A percentile compares a stretch with the other conserved stretches of the same genome.
phyloP scores from a whole-genome alignment of 768 basidiomycete genomes.

The Auricularia sp. region DNA sequence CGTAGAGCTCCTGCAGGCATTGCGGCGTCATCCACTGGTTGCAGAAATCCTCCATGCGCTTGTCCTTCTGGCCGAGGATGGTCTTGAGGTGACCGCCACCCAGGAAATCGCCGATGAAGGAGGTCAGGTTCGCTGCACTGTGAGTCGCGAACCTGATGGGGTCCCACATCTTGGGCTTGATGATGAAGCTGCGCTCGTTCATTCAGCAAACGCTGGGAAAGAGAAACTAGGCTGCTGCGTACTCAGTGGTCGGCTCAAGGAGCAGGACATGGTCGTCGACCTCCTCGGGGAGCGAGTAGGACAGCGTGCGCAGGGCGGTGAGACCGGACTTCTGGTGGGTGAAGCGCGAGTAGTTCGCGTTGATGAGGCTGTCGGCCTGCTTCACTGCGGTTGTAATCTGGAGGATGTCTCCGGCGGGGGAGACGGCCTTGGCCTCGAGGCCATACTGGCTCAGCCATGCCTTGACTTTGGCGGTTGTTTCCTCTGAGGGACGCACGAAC shows the following conservation, averaged over 20 bases:
- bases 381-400: not conserved
- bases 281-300: constrained; percentile 47
- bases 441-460: not conserved
- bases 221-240: constrained; percentile 41
- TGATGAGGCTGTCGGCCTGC: not conserved
- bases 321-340: constrained; percentile 39
- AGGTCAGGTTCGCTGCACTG: not conserved
- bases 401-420: not conserved
- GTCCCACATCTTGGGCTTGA: not conserved
- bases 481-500: constrained; percentile 2
- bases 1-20: not conserved
- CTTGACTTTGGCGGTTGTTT: not conserved
- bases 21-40: constrained; percentile 1
- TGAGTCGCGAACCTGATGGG: not conserved
- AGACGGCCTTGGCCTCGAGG: not conserved
- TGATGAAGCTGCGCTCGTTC: constrained; percentile 12
- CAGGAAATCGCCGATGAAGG: constrained; percentile 14
- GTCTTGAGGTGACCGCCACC: constrained; percentile 15
- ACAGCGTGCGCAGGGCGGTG: constrained; percentile 44
- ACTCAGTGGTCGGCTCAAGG: constrained; percentile 56
- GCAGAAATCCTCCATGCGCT: not conserved
- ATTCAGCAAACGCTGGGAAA: constrained; percentile 29
- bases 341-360: constrained; percentile 48
- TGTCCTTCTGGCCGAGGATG: constrained; percentile 29
- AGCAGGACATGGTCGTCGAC: constrained; percentile 48